These are phyloP conservation scores for Thymus quinquecostatus DNA, from an alignment of 257 asterid species.

Conservation along the genomic window DNA sequence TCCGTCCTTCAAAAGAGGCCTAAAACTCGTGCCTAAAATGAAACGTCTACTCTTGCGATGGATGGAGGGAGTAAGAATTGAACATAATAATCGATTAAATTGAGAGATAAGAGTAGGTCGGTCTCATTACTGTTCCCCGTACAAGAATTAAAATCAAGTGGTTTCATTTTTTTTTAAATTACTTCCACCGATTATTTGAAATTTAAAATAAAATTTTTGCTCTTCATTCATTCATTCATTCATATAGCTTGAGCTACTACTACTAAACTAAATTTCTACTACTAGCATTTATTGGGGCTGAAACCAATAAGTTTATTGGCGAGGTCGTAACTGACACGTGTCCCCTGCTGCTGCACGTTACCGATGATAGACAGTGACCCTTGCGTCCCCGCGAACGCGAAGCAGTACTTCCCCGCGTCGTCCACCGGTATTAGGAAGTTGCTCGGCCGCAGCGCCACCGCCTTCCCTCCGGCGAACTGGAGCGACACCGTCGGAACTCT, in stretches of 20 bases:
- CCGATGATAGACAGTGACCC: constrained; percentile 78
- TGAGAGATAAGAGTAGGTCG: background rate
- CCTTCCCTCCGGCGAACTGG: constrained; percentile 54
- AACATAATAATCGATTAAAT: background rate
- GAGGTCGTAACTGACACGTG: constrained; percentile 82
- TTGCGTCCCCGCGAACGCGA: constrained; percentile 74
- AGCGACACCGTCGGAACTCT: constrained; percentile 74
- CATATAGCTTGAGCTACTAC: background rate
- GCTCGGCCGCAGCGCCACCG: constrained; percentile 51
- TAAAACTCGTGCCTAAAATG: no score
- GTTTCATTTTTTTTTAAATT: background rate
- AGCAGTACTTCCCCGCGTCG: constrained; percentile 64
- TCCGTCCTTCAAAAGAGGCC: no score
- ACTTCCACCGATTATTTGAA: background rate
- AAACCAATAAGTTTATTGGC: constrained; percentile 67
- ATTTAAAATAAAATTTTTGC: background rate
- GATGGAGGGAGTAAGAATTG: no score
- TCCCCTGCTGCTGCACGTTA: constrained; percentile 93
- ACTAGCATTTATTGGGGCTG: constrained; percentile 79
- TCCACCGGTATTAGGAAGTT: constrained; percentile 80
- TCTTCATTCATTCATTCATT: background rate
- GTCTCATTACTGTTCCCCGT: background rate
- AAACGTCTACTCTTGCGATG: no score
- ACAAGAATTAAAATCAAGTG: background rate
- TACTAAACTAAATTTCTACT: background rate